A percentile compares a stretch with the other conserved stretches of the same genome.
Evolutionary conservation across 257 asterid genomes (phyloP).

Genomic region (Scutellaria galericulata): DNA sequence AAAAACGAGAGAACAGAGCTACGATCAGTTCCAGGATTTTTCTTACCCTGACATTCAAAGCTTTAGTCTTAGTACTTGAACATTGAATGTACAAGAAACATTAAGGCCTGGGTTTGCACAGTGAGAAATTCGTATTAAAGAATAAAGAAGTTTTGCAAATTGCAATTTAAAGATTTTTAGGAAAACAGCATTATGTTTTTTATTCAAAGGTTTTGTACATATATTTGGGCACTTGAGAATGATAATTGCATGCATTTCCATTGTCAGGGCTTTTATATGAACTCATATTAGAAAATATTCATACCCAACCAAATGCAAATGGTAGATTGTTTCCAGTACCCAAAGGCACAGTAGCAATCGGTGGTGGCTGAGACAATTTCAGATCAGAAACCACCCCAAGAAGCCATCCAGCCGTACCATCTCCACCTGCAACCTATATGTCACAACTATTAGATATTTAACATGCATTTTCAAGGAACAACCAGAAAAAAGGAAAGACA

Average conservation of each 20-base stretch:
- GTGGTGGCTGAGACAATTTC: slow-evolving; percentile 84
- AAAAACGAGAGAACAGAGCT: slow-evolving; percentile 72
- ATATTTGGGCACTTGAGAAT: background rate
- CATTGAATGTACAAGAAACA: background rate
- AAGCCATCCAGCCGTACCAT: slow-evolving; percentile 99
- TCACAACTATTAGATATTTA: slow-evolving; percentile 26
- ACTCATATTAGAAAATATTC: slow-evolving; percentile 2
- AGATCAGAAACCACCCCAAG: slow-evolving; percentile 97
- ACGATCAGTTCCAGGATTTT: slow-evolving; percentile 87
- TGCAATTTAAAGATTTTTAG: background rate
- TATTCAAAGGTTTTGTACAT: background rate
- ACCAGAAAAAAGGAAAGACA: background rate
- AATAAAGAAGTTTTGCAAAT: background rate
- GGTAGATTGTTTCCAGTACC: slow-evolving; percentile 99
- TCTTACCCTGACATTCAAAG: slow-evolving; percentile 78
- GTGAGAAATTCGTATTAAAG: background rate
- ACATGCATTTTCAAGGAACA: background rate
- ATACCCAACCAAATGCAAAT: slow-evolving; percentile 97
- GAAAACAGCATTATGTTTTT: background rate
- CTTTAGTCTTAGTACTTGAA: background rate
- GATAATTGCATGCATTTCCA: background rate
- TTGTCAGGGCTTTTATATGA: background rate
- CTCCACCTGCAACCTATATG: slow-evolving; percentile 94
- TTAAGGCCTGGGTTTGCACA: background rate
- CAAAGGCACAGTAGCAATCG: slow-evolving; percentile 92